Evolutionary conservation across 176 grass and related monocot genomes (phyloP).

Genomic region (Themeda triandra): DNA sequence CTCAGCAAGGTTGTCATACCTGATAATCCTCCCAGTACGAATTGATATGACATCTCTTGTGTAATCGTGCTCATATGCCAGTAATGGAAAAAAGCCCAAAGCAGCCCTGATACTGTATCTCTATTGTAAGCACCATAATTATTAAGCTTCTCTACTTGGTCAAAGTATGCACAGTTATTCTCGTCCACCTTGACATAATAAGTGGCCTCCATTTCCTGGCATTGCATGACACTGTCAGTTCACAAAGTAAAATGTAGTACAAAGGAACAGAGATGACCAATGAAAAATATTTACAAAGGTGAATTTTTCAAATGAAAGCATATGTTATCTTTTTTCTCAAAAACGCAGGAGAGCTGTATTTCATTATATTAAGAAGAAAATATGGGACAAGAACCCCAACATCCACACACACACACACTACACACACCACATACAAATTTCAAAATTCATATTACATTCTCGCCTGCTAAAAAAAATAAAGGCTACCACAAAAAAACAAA

Average conservation of each 20-base stretch:
- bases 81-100: constrained; percentile 98
- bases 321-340: too few species aligned
- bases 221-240: constrained; percentile 16
- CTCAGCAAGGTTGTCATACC: constrained; percentile 38
- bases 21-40: constrained; percentile 83
- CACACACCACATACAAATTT: too few species aligned
- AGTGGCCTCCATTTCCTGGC: constrained; percentile 71
- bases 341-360: too few species aligned
- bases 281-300: not conserved
- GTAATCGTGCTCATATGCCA: constrained; percentile 94
- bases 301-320: not conserved
- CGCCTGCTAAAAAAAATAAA: too few species aligned
- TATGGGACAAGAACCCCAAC: too few species aligned
- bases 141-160: constrained; percentile 68
- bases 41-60: constrained; percentile 91
- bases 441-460: too few species aligned
- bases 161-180: constrained; percentile 69
- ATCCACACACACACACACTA: too few species aligned
- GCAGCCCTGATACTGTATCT: constrained; percentile 68
- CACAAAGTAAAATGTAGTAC: constrained; percentile 21
- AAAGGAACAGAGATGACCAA: not conserved
- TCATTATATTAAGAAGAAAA: too few species aligned
- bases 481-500: too few species aligned
- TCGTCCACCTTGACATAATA: constrained; percentile 63
- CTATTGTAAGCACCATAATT: constrained; percentile 62